Evolutionary conservation across 2,329 filamentous ascomycete genomes (phyloP), one percentile per base, ranked within the genome.

Genomic region (Penicillium sp.): DNA sequence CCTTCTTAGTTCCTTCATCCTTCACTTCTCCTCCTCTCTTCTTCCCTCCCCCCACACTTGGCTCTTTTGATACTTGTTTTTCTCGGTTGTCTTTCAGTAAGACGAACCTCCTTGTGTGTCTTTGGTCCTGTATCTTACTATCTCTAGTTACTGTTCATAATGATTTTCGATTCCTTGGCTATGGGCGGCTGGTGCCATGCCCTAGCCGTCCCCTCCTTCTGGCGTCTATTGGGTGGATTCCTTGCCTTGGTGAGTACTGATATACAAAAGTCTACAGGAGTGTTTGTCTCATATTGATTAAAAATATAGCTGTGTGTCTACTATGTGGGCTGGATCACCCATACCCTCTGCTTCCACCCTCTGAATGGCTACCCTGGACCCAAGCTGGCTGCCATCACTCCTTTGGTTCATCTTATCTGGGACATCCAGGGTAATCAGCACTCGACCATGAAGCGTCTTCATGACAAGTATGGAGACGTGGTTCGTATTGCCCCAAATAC

Each of bases 401-500:
- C 60, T 35, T 58, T 71, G 44, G 43, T 55, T n/a, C 57, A 62
- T 17, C 37, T 63, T 6, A 35, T 61, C 11, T 63, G 61, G 61
- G 58, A 61, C 17, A 56, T 62, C 14, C 53, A 57, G 10, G 61
- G 61, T 16, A 53, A 61, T 22, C 60, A 62, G 31, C 61, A 63
- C 35, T 49, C 51, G 1, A 50, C 36, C 4, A 56, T 69, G 19
- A 61, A 59, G 19, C 31, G 48, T 2, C 58, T 70, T 2, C 68
- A 70, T 35, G 59, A 59, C 9, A 46, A 53, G 14, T 69, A 69
- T 37, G 69, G 69, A 3, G 58, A 68, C 4, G 63, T 76, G 2
- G 73, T 78, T 17, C 70, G 77, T 1, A 69, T 76, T 14, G 65
- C 68, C 0, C 77, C 77, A 0, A 69, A 70, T 36, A 67, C 76